Conservation (phyloP, 2,329 filamentous ascomycete species). For the Arthrobotrys iridis region DNA sequence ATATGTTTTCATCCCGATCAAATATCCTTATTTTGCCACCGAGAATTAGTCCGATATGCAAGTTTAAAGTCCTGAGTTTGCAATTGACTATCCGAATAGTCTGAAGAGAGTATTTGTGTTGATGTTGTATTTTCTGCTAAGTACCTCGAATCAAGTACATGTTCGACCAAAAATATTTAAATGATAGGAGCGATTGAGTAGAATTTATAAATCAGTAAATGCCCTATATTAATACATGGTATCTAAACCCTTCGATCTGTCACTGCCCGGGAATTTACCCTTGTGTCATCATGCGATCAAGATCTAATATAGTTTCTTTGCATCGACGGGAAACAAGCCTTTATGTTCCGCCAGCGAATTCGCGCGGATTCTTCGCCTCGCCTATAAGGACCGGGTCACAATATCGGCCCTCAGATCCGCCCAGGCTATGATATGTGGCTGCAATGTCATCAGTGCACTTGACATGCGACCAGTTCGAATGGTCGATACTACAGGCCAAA, state of each 20-base stretch:
- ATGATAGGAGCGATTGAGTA: too few species aligned
- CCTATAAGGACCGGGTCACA: not conserved
- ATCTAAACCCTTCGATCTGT: too few species aligned
- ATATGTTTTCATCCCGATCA: conserved; percentile 1
- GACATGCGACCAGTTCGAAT: too few species aligned
- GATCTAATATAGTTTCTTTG: not conserved
- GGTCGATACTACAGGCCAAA: too few species aligned
- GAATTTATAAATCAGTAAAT: not conserved
- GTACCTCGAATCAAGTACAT: not conserved
- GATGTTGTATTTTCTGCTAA: conserved; percentile 27
- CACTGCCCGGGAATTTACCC: too few species aligned
- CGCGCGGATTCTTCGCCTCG: conserved; percentile 8
- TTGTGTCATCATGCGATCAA: not conserved
- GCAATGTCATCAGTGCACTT: too few species aligned
- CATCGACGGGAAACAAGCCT: conserved; percentile 23
- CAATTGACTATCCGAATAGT: too few species aligned
- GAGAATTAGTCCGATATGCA: not conserved
- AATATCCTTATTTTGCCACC: not conserved
- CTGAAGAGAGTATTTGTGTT: conserved; percentile 1
- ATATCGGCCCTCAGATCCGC: conserved; percentile 12
- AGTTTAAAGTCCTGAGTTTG: not conserved
- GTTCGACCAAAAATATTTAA: not conserved
- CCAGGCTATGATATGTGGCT: not conserved
- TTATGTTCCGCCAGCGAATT: conserved; percentile 15
- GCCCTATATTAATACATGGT: not conserved